Evolutionary conservation across 345 rosid genomes (phyloP).

Genomic region (Corchorus olitorius): DNA sequence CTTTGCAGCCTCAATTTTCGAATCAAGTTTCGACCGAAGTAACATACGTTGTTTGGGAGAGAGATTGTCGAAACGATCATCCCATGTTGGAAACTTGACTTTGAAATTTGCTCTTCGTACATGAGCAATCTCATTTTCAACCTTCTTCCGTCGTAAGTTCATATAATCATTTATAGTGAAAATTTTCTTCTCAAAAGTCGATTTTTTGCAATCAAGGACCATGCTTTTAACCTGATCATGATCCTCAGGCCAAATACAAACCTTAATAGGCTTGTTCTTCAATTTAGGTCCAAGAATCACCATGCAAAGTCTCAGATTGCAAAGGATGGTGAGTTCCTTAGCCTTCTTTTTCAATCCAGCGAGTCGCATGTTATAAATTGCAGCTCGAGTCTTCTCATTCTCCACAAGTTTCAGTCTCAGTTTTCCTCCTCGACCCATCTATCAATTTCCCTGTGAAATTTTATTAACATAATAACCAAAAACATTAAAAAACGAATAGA

Average conservation of each 20-base stretch:
- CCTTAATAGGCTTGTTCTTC: neutral
- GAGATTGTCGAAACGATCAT: constrained; percentile 12
- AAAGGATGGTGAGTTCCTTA: constrained; percentile 12
- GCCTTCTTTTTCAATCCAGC: constrained; percentile 15
- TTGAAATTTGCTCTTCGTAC: constrained; percentile 4
- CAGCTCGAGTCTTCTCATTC: constrained; percentile 8
- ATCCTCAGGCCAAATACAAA: constrained; percentile 12
- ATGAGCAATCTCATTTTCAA: neutral
- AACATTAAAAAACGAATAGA: neutral
- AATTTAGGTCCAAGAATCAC: constrained; percentile 3
- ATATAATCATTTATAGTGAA: neutral
- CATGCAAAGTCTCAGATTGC: constrained; percentile 13
- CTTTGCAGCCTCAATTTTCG: constrained; percentile 3
- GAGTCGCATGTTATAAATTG: neutral
- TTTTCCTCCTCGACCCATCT: constrained; percentile 20
- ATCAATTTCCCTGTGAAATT: too few species aligned
- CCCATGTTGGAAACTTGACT: constrained; percentile 19
- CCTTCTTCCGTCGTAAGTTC: neutral
- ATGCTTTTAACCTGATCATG: neutral
- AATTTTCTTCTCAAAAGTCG: neutral
- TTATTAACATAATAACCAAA: too few species aligned
- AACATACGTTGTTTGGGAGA: neutral
- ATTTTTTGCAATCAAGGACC: neutral
- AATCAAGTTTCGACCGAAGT: neutral
- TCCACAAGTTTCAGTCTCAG: constrained; percentile 1